Conservation (phyloP, 768 basidiomycete genomes). For the Leccinum subgranulosum region DNA sequence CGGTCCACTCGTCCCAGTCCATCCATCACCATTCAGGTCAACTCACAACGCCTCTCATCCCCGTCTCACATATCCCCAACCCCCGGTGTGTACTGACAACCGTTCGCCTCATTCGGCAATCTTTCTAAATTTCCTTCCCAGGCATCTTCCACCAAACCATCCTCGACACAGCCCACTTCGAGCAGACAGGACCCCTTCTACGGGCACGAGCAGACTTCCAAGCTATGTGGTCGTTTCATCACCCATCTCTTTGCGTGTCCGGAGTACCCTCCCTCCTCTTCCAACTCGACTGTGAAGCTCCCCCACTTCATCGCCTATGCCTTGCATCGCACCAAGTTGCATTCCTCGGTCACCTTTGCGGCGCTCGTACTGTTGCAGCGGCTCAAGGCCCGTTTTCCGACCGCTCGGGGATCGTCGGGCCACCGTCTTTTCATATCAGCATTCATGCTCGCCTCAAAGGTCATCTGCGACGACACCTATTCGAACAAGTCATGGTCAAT, state of each 20-base stretch:
- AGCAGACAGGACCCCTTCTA: constrained; percentile 29
- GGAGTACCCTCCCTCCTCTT: constrained; percentile 59
- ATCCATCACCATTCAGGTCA: constrained; percentile 29
- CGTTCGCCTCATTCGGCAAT: neutral
- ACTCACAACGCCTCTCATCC: constrained; percentile 27
- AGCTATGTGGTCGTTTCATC: constrained; percentile 74
- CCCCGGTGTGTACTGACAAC: constrained; percentile 15
- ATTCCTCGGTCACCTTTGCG: constrained; percentile 44
- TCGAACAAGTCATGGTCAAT: constrained; percentile 92
- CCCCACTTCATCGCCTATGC: constrained; percentile 68
- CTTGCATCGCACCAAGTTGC: constrained; percentile 63
- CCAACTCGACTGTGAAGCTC: constrained; percentile 33
- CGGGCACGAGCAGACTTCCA: constrained; percentile 73
- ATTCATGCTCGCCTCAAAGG: constrained; percentile 71
- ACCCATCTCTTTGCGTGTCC: constrained; percentile 86
- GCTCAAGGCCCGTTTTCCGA: constrained; percentile 69
- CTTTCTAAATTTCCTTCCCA: constrained; percentile 4
- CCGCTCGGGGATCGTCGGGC: constrained; percentile 72
- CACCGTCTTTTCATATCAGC: constrained; percentile 71
- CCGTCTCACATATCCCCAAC: constrained; percentile 27
- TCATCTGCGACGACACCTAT: constrained; percentile 94
- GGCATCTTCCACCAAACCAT: constrained; percentile 27
- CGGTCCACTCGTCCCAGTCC: constrained; percentile 25
- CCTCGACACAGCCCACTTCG: constrained; percentile 28
- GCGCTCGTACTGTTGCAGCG: constrained; percentile 53